These are phyloP conservation scores for Cicer yamashitae DNA, from an alignment of 306 rosid species.

Conservation along the genomic window DNA sequence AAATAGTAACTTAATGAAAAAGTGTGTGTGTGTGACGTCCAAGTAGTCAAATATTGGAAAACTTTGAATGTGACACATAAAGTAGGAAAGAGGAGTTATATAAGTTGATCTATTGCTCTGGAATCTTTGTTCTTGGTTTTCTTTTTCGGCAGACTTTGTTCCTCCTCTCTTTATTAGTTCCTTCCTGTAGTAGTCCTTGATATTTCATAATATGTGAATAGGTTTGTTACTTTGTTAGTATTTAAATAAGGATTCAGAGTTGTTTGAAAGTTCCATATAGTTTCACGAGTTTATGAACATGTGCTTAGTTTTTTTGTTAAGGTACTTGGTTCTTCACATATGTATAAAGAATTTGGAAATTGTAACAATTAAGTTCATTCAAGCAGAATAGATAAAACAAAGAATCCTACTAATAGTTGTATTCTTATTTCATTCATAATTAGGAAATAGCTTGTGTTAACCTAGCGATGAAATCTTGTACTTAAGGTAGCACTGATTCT, in stretches of 20 bases:
- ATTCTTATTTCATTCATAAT: slow-evolving; percentile 17
- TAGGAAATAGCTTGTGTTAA: slow-evolving; percentile 33
- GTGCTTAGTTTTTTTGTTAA: slow-evolving; percentile 26
- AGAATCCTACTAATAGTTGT: slow-evolving; percentile 22
- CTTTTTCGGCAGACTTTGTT: not conserved
- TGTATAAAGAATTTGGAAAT: slow-evolving; percentile 10
- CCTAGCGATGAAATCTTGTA: not conserved
- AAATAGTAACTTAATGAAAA: not conserved
- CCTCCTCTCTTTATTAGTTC: not conserved
- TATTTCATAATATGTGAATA: slow-evolving; percentile 10
- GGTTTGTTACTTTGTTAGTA: not conserved
- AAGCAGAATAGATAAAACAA: slow-evolving; percentile 16
- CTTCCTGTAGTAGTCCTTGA: slow-evolving; percentile 3
- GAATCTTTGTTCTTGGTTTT: slow-evolving; percentile 28
- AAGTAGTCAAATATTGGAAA: slow-evolving; percentile 13
- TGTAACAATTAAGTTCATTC: not conserved
- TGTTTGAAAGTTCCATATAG: slow-evolving; percentile 7
- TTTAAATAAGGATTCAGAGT: slow-evolving; percentile 4
- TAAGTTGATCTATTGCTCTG: slow-evolving; percentile 12
- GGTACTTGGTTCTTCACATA: slow-evolving; percentile 4
- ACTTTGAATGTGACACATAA: slow-evolving; percentile 30
- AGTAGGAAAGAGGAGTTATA: slow-evolving; percentile 23
- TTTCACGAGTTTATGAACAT: slow-evolving; percentile 8
- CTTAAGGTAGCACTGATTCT: not conserved
- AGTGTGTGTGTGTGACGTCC: not conserved